Conservation (phyloP, 192 early-diverging fungal species). For the Fimicolochytrium jonesii region DNA sequence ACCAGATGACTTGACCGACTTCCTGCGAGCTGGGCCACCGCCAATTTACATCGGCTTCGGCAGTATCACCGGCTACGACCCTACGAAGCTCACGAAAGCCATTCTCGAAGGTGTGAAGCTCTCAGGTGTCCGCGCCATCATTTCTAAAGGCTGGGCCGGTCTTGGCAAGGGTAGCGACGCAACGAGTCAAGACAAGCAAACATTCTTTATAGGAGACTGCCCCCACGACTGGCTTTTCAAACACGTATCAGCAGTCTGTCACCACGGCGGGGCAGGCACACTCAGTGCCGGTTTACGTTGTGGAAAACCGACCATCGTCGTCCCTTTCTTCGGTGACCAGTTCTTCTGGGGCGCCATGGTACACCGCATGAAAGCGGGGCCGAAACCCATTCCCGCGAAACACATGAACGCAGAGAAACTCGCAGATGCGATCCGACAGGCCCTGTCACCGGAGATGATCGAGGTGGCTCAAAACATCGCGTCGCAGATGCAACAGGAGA, state of each 20-base stretch:
- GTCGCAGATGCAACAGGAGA: neutral
- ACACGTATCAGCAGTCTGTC: conserved; percentile 57
- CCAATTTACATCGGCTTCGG: conserved; percentile 75
- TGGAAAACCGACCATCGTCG: conserved; percentile 66
- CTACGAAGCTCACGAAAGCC: conserved; percentile 52
- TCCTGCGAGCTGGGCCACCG: conserved; percentile 39
- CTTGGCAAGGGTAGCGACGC: conserved; percentile 30
- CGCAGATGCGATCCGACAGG: neutral
- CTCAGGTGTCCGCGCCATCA: conserved; percentile 61
- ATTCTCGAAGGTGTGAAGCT: conserved; percentile 63
- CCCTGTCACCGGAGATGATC: neutral
- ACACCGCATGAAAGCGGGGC: neutral
- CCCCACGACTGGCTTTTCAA: conserved; percentile 54
- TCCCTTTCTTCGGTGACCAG: conserved; percentile 59
- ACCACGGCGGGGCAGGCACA: conserved; percentile 79
- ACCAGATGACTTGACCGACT: conserved; percentile 46
- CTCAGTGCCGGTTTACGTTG: conserved; percentile 68
- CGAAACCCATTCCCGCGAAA: neutral
- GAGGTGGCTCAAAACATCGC: neutral
- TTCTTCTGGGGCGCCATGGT: conserved; percentile 57
- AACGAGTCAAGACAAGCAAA: too few relatives aligned
- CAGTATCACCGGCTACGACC: conserved; percentile 69
- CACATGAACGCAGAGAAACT: neutral
- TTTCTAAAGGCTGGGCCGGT: conserved; percentile 71
- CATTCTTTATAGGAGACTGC: neutral